A percentile compares a stretch with the other conserved stretches of the same genome.
Evolutionary conservation across 2,329 filamentous ascomycete species (phyloP).

Genomic region (Cladophialophora yegresii): DNA sequence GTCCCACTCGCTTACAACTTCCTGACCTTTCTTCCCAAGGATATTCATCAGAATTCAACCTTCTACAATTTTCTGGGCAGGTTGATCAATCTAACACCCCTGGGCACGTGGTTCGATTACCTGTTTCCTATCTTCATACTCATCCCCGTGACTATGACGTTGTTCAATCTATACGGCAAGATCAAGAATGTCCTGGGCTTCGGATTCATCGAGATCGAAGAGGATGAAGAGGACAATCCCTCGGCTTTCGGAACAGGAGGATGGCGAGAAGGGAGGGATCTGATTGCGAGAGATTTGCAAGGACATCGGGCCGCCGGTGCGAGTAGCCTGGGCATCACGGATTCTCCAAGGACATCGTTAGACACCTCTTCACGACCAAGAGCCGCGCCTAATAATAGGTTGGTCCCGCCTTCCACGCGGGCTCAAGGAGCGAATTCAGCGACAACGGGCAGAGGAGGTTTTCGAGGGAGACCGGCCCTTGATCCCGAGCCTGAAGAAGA

Average conservation of each 20-base stretch:
- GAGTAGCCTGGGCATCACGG: slow-evolving; percentile 44
- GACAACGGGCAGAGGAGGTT: slow-evolving; percentile 34
- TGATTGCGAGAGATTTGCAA: slow-evolving; percentile 83
- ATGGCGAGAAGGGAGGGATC: slow-evolving; percentile 87
- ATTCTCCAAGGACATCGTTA: slow-evolving; percentile 38
- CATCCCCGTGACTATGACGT: slow-evolving; percentile 77
- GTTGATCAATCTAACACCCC: slow-evolving; percentile 76
- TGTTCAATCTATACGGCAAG: slow-evolving; percentile 87
- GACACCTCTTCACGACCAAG: slow-evolving; percentile 30
- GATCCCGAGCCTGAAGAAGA: slow-evolving; percentile 70
- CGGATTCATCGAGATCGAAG: slow-evolving; percentile 74
- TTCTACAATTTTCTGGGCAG: slow-evolving; percentile 87
- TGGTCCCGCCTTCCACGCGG: slow-evolving; percentile 40
- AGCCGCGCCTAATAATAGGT: slow-evolving; percentile 41
- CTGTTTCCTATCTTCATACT: slow-evolving; percentile 88
- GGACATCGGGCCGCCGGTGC: slow-evolving; percentile 48
- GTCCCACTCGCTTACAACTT: slow-evolving; percentile 97
- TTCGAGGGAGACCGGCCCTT: slow-evolving; percentile 41
- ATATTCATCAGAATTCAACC: slow-evolving; percentile 72
- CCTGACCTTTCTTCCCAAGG: slow-evolving; percentile 76
- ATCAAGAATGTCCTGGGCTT: slow-evolving; percentile 77
- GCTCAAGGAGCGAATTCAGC: neutral
- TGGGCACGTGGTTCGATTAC: slow-evolving; percentile 81
- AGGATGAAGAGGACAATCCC: slow-evolving; percentile 63
- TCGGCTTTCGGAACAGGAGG: slow-evolving; percentile 72